These are phyloP conservation scores for Neltuma alba DNA, from an alignment of 306 rosid genomes.

Conservation along the genomic window DNA sequence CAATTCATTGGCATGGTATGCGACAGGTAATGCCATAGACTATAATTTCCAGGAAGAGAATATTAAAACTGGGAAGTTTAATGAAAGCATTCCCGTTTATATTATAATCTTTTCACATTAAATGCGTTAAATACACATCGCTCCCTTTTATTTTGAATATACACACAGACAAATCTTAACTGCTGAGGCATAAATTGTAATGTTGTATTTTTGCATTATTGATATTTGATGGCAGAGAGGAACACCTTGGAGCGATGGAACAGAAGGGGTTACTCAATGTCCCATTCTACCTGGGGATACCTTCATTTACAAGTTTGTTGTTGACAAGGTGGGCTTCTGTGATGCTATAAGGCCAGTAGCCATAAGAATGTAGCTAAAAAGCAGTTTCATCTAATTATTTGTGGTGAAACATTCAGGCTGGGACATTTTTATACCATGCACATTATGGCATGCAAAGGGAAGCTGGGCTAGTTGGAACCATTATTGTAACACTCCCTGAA, in stretches of 20 bases:
- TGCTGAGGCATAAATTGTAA: too few relatives aligned
- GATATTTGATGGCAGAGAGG: constrained; percentile 41
- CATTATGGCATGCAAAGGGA: constrained; percentile 67
- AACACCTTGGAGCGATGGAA: constrained; percentile 68
- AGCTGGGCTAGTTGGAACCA: constrained; percentile 53
- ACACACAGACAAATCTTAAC: not conserved
- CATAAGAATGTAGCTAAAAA: not conserved
- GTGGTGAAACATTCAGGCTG: constrained; percentile 38
- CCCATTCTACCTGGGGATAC: constrained; percentile 63
- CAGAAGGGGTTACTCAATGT: constrained; percentile 59
- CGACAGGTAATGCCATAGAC: constrained; percentile 35
- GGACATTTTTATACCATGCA: constrained; percentile 62
- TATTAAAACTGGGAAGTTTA: not conserved
- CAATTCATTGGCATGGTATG: constrained; percentile 68
- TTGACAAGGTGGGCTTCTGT: constrained; percentile 45
- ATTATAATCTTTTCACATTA: not conserved
- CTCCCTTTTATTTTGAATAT: not conserved
- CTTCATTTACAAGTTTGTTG: constrained; percentile 53
- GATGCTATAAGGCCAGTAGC: not conserved
- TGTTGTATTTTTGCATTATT: not conserved
- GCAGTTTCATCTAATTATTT: not conserved
- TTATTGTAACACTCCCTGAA: constrained; percentile 50
- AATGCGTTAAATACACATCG: not conserved
- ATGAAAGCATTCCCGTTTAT: not conserved
- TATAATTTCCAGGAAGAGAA: not conserved